Evolutionary conservation across 495 filamentous ascomycete species (phyloP).

Genomic region (Penicillium flavigenum): DNA sequence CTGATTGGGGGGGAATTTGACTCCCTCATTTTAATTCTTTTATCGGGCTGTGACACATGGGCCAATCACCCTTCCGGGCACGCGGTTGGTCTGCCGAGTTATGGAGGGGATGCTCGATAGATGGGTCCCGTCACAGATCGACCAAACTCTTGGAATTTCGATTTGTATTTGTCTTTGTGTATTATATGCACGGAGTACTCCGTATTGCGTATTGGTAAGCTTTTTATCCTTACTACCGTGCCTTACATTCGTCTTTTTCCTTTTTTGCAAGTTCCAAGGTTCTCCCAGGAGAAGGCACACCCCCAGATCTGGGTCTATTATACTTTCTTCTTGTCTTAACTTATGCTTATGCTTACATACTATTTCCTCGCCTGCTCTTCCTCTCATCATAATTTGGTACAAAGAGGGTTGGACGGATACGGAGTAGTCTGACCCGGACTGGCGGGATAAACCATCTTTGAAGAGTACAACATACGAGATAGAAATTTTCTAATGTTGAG

Average conservation of each 20-base stretch:
- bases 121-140: conserved; percentile 16
- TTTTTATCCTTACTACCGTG: not conserved
- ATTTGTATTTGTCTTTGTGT: conserved; percentile 4
- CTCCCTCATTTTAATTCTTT: conserved; percentile 18
- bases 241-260: not conserved
- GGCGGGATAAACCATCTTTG: not conserved
- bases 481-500: not conserved
- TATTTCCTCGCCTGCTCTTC: not conserved
- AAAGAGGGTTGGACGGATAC: not conserved
- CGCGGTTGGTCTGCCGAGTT: conserved; percentile 13
- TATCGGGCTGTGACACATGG: conserved; percentile 6
- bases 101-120: conserved; percentile 14
- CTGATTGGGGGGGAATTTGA: conserved; percentile 17
- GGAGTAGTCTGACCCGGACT: not conserved
- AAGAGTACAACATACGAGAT: not conserved
- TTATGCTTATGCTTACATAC: not conserved
- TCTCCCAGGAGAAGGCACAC: not conserved
- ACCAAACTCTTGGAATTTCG: conserved; percentile 12
- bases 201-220: not conserved
- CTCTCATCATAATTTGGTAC: not conserved
- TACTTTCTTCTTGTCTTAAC: not conserved
- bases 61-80: conserved; percentile 18
- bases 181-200: not conserved
- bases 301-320: not conserved
- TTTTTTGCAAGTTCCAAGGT: not conserved